Base-by-base conservation (phyloP, 2,329 filamentous ascomycete genomes). In the Mycosphaerella sp. region DNA sequence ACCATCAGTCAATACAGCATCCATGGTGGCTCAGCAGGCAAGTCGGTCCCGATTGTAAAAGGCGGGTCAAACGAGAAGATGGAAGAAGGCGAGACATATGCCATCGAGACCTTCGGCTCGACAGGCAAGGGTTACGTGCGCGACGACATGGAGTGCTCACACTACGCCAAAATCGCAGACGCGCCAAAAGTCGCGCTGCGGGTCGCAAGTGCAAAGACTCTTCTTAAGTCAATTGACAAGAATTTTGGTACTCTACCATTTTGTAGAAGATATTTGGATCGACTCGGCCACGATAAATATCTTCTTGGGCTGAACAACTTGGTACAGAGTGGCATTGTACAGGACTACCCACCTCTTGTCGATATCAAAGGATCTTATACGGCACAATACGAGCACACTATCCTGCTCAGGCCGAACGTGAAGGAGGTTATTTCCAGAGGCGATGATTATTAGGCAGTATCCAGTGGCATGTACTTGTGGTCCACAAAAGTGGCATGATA, bases 221-320 rank as follows among this genome's bases (percentile, higher is more conserved):
- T 85, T 40, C 73, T 80, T 56, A 80, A 79, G 62, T 78, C 73
- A 0, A 84, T 85, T 62, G 75, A 79, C 47, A 77, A 81, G 60
- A 82, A 84, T 55, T 85, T 85, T 54, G 80, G 81, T 17, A 81
- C 78, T 0, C 62, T 85, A 29, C 78, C 81, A 1, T 85, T 84
- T 63, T 82, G 75, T 53, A 75, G 81, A 17, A 78, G 82, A 6
- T 84, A 84, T 58, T 74, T 85, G 29, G 81, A 85, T 42, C 76
- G 80, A n/a, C 70, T 85, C n/a, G 82, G 82, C 0, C 66, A 78
- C 14, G 75, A 83, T 43, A 75, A 76, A 32, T 85, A 85, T 59
- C 66, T 82, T 47, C 74, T 80, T 0, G 82, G 80, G 1, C 72
- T 85, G 68, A 82, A 82, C 53, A 76, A 73, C 38, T 73, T 85